Evolutionary conservation across 768 basidiomycete species (phyloP).

Genomic region (Strobilomyces echinocephalus): DNA sequence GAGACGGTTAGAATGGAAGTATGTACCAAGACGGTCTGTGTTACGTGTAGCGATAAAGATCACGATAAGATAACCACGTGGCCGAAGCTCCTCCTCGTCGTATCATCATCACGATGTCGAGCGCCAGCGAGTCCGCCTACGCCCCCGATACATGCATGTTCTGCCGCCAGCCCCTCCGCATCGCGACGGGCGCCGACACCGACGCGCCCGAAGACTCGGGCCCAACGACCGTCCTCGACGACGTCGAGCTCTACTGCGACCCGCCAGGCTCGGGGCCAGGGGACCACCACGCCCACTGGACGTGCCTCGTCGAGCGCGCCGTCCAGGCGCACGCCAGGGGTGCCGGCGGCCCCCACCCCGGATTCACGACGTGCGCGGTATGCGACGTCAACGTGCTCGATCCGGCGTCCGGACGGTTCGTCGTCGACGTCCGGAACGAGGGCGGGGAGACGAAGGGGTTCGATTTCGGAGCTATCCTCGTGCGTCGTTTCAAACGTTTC

Average conservation of each 20-base stretch:
- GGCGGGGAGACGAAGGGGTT: slow-evolving; percentile 24
- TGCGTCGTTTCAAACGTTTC: slow-evolving; percentile 9
- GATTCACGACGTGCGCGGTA: slow-evolving; percentile 10
- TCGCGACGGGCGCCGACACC: slow-evolving; percentile 4
- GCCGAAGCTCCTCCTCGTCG: background rate
- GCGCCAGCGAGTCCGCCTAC: slow-evolving; percentile 8
- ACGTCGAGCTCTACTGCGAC: slow-evolving; percentile 23
- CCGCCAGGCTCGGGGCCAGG: slow-evolving; percentile 18
- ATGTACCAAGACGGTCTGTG: background rate
- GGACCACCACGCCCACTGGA: slow-evolving; percentile 26
- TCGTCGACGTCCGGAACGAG: slow-evolving; percentile 26
- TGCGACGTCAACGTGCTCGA: slow-evolving; percentile 18
- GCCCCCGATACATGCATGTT: slow-evolving; percentile 25
- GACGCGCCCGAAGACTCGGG: slow-evolving; percentile 5
- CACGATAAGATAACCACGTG: slow-evolving; percentile 11
- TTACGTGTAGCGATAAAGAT: background rate
- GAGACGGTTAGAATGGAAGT: background rate
- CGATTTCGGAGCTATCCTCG: slow-evolving; percentile 25
- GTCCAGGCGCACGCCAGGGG: background rate
- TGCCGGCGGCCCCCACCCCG: no score
- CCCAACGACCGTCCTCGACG: slow-evolving; percentile 16
- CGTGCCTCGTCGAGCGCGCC: slow-evolving; percentile 23
- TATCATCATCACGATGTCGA: slow-evolving; percentile 5
- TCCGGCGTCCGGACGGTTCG: slow-evolving; percentile 12
- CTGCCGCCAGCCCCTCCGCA: slow-evolving; percentile 14